Evolutionary conservation across 1,284 basidiomycete species (phyloP).

Genomic region (Trichosporon inkin): DNA sequence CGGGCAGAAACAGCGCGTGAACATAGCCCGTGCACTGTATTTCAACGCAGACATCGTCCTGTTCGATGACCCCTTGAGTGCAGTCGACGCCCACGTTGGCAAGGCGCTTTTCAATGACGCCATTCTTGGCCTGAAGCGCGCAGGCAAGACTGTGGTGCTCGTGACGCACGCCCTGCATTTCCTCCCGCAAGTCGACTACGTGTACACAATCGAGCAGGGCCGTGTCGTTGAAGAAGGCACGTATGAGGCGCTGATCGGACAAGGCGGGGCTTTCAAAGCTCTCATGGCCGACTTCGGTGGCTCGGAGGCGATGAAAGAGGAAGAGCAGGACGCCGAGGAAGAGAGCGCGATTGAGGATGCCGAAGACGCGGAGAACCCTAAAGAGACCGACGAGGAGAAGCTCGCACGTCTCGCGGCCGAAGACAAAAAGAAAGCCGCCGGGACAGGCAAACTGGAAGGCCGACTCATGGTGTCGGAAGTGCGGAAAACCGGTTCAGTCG

Average conservation of each 20-base stretch:
- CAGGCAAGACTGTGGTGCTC: conserved; percentile 71
- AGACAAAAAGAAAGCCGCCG: conserved; percentile 54
- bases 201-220: conserved; percentile 54
- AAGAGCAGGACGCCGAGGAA: conserved; percentile 52
- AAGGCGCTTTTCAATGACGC: conserved; percentile 81
- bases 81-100: conserved; percentile 81
- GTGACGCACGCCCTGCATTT: conserved; percentile 54
- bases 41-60: conserved; percentile 78
- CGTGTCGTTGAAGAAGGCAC: conserved; percentile 63
- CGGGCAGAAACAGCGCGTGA: conserved; percentile 53
- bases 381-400: conserved; percentile 13
- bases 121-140: conserved; percentile 57
- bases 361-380: neutral
- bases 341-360: conserved; percentile 38
- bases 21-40: conserved; percentile 75
- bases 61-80: conserved; percentile 74
- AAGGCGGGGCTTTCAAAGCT: conserved; percentile 58
- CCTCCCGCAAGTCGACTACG: conserved; percentile 28
- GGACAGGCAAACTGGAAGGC: conserved; percentile 60
- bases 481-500: conserved; percentile 63
- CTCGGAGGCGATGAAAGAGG: conserved; percentile 47
- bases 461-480: conserved; percentile 46
- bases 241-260: conserved; percentile 57
- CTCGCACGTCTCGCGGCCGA: conserved; percentile 27
- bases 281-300: conserved; percentile 65